Base-by-base conservation (phyloP, 108 stramenopile genomes). In the Cyclotella distinguenda region DNA sequence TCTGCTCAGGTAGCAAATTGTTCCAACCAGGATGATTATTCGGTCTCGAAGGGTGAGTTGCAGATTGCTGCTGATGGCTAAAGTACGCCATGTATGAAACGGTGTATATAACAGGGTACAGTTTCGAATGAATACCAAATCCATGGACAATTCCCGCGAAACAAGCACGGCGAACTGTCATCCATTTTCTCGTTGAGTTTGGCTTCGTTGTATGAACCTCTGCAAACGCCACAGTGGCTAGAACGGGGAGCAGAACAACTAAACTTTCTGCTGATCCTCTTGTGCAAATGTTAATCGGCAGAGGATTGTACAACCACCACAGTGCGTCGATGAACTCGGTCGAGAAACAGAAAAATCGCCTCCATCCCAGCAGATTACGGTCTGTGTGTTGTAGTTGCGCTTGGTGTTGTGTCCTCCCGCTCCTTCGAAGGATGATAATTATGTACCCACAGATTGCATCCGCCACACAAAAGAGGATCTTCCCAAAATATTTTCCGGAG, bases 201-300 rank as follows among this genome's bases (percentile, higher is more conserved):
- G 50, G 19, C 25, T 35, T 31, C 10, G 33, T 33, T 38, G 11
- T 11, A 44, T 39, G 1, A 27, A 50, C 47, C 38, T 45, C 54
- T 22, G 67, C 69, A n/a, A 86, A 5, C 46, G 74, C 79, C 67
- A 90, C 74, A 0, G 89, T 94, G 13, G 76, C 30, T 39, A 95
- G 61, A 6, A 97, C 91, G 7, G 94, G 94, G 8, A 97, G 74
- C 15, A 95, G 49, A 15, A 93, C 93, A 44, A 92, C 78, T 9
- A 96, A 54, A 47, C 85, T 83, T 62, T 97, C 96, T 15, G 93
- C 82, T 26, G 87, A 89, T 15, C 96, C 96, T 32, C 96, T 62
- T 0, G 96, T 97, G 70, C 94, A 97, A 59, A 97, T 95, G 53
- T 96, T 96, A 48, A 97, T 94, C 7, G 94, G 80, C 18, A 97